Percentiles rank a stretch among this genome's conserved stretches.
These are phyloP conservation scores for Lachancea mirantina DNA, from an alignment of 805 yeast genomes.

Conservation along the genomic window DNA sequence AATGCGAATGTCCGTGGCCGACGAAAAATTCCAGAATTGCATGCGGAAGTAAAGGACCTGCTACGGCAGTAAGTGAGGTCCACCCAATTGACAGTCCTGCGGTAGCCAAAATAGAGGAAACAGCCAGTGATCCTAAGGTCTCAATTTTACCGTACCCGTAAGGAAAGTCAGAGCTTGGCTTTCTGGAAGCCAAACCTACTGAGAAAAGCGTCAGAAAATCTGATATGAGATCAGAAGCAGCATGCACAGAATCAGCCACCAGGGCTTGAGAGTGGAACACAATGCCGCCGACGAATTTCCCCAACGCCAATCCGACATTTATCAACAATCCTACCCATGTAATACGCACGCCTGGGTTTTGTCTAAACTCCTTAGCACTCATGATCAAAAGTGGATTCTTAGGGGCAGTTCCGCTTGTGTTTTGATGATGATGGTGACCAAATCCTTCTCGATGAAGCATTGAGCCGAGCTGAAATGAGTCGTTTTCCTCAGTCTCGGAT, in stretches of 20 bases:
- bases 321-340: slow-evolving; percentile 87
- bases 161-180: slow-evolving; percentile 60
- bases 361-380: slow-evolving; percentile 39
- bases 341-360: slow-evolving; percentile 83
- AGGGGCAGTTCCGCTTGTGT: slow-evolving; percentile 13
- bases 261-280: slow-evolving; percentile 92
- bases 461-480: slow-evolving; percentile 33
- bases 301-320: slow-evolving; percentile 77
- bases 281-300: slow-evolving; percentile 84
- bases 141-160: slow-evolving; percentile 90
- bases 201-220: slow-evolving; percentile 87
- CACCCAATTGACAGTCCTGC: slow-evolving; percentile 92
- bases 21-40: slow-evolving; percentile 48
- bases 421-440: slow-evolving; percentile 18
- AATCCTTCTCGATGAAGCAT: slow-evolving; percentile 18
- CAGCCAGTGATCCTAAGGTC: slow-evolving; percentile 85
- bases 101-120: slow-evolving; percentile 69
- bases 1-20: slow-evolving; percentile 36
- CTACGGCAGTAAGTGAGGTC: slow-evolving; percentile 63
- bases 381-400: slow-evolving; percentile 28
- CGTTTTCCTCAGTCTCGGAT: slow-evolving; percentile 39
- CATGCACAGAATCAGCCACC: slow-evolving; percentile 91
- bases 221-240: slow-evolving; percentile 81
- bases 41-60: slow-evolving; percentile 62
- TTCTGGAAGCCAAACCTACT: slow-evolving; percentile 63